Evolutionary conservation across 2,329 filamentous ascomycete species (phyloP).

Genomic region (Grosmannia huntii): DNA sequence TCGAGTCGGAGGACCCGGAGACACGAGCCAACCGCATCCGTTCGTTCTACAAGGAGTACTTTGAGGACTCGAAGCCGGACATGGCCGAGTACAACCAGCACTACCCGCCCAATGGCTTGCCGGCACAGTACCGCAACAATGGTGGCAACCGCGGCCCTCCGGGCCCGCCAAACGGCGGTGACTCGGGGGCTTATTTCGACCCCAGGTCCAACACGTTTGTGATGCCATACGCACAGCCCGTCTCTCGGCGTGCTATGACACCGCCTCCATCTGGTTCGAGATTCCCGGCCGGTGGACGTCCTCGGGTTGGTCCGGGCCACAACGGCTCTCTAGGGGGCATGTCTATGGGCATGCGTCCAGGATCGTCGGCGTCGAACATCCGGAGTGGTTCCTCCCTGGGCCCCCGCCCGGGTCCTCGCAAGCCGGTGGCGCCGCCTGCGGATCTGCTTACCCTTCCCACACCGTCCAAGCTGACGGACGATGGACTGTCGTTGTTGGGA

Average conservation of each 20-base stretch:
- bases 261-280: slow-evolving; percentile 57
- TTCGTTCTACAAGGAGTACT: slow-evolving; percentile 99
- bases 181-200: slow-evolving; percentile 50
- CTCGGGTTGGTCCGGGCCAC: slow-evolving; percentile 22
- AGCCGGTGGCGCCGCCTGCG: slow-evolving; percentile 53
- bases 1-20: slow-evolving; percentile 76
- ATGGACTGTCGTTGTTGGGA: slow-evolving; percentile 55
- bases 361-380: slow-evolving; percentile 18
- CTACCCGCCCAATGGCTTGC: slow-evolving; percentile 10
- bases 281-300: slow-evolving; percentile 20
- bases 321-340: slow-evolving; percentile 36
- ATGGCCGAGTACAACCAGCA: slow-evolving; percentile 16
- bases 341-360: slow-evolving; percentile 23
- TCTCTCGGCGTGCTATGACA: slow-evolving; percentile 87
- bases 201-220: slow-evolving; percentile 58
- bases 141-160: slow-evolving; percentile 1
- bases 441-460: slow-evolving; percentile 69
- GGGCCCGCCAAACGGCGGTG: slow-evolving; percentile 51
- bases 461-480: slow-evolving; percentile 72
- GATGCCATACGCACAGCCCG: slow-evolving; percentile 72
- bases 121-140: slow-evolving; percentile 2
- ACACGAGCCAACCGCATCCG: slow-evolving; percentile 90
- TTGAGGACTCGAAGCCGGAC: slow-evolving; percentile 60
- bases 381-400: slow-evolving; percentile 33
- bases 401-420: slow-evolving; percentile 13